Conservation (phyloP, 1,284 basidiomycete species). For the Mycena citricolor region DNA sequence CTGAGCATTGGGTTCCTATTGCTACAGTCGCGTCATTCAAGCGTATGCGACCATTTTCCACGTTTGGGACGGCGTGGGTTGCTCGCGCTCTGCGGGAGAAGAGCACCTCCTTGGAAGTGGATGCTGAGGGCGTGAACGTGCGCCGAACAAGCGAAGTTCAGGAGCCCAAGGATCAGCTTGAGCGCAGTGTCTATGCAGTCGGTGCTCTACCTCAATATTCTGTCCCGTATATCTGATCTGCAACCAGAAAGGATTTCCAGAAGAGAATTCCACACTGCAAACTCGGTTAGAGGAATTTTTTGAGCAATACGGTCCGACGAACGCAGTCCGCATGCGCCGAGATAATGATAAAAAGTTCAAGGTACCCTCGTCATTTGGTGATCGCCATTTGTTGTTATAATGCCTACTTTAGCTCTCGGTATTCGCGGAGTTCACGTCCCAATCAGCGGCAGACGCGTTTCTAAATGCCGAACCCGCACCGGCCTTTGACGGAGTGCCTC, state of each 20-base stretch:
- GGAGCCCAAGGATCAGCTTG: conserved; percentile 73
- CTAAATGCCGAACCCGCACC: conserved; percentile 80
- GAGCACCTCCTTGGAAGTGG: conserved; percentile 74
- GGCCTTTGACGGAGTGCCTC: conserved; percentile 70
- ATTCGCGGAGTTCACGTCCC: conserved; percentile 87
- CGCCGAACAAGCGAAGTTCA: conserved; percentile 72
- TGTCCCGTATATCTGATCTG: neutral
- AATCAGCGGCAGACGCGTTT: conserved; percentile 73
- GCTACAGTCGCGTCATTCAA: conserved; percentile 92
- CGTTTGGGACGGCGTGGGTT: conserved; percentile 66
- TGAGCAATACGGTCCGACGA: conserved; percentile 77
- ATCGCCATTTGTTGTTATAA: neutral
- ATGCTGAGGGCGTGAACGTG: conserved; percentile 72
- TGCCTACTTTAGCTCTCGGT: conserved; percentile 73
- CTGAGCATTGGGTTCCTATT: conserved; percentile 91
- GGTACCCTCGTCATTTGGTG: conserved; percentile 41
- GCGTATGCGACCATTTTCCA: conserved; percentile 81
- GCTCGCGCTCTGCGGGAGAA: conserved; percentile 59
- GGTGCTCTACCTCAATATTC: conserved; percentile 34
- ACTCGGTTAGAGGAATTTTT: conserved; percentile 83
- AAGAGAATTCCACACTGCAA: conserved; percentile 73
- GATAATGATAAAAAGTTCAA: conserved; percentile 82
- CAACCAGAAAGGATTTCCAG: conserved; percentile 85
- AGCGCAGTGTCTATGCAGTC: conserved; percentile 83
- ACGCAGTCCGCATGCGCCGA: conserved; percentile 86